phyloP scores from a whole-genome alignment of 192 early-diverging fungal genomes.

The Chytriomyces confervae region DNA sequence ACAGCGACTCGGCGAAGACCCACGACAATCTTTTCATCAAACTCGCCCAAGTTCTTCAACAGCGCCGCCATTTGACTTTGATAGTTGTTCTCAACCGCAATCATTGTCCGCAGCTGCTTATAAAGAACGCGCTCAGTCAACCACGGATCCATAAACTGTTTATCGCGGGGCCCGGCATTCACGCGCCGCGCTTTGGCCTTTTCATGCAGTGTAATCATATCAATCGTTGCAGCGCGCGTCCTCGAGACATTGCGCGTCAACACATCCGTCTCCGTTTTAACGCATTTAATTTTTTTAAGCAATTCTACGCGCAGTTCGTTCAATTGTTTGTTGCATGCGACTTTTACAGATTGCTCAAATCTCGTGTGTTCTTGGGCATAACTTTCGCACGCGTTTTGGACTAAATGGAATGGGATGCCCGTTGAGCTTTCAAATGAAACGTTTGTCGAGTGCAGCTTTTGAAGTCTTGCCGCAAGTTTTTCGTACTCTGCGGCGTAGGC shows the following conservation, averaged over 20 bases:
- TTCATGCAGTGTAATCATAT: constrained; percentile 21
- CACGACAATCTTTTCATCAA: constrained; percentile 39
- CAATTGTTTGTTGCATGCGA: background rate
- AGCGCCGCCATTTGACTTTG: constrained; percentile 36
- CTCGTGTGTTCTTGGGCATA: constrained; percentile 4
- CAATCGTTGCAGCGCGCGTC: constrained; percentile 12
- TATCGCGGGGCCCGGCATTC: background rate
- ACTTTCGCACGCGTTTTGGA: background rate
- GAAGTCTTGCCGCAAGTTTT: constrained; percentile 6
- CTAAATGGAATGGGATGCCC: background rate
- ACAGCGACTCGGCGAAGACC: constrained; percentile 36
- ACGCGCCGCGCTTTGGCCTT: constrained; percentile 27
- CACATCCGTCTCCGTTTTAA: constrained; percentile 22
- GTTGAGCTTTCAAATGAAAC: constrained; percentile 10
- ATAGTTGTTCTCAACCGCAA: constrained; percentile 43
- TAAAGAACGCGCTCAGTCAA: constrained; percentile 44
- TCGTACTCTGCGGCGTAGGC: background rate
- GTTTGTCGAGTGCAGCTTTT: background rate
- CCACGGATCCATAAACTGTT: constrained; percentile 44
- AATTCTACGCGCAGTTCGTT: background rate
- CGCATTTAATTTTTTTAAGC: background rate
- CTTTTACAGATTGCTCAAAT: constrained; percentile 12
- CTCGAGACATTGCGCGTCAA: background rate
- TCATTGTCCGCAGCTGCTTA: constrained; percentile 40
- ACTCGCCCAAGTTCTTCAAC: constrained; percentile 41